Conservation (phyloP, 805 yeast genomes). For the Nakazawaea wickerhamii region DNA sequence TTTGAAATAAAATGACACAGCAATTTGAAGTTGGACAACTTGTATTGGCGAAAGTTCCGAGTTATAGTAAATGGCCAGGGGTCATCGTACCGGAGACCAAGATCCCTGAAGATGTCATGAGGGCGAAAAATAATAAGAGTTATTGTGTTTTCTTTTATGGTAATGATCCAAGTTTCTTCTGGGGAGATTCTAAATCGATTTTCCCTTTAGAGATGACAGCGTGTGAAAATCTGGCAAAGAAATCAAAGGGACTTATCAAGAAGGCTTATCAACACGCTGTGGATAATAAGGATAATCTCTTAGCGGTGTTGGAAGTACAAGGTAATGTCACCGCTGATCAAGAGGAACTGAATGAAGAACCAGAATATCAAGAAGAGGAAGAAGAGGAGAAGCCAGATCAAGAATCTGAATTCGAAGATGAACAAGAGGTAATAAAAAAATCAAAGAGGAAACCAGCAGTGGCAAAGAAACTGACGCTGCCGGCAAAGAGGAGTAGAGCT, state of each 20-base stretch:
- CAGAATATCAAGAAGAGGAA: slow-evolving; percentile 5
- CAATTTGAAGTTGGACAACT: slow-evolving; percentile 22
- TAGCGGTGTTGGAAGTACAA: slow-evolving; percentile 5
- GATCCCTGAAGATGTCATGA: slow-evolving; percentile 29
- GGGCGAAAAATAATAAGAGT: slow-evolving; percentile 19
- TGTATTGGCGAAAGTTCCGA: slow-evolving; percentile 40
- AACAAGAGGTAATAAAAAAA: slow-evolving; percentile 15
- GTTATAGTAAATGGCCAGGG: slow-evolving; percentile 47
- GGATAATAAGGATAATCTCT: slow-evolving; percentile 5
- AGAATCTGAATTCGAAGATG: slow-evolving; percentile 17
- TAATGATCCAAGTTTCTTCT: slow-evolving; percentile 41
- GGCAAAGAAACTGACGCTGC: no score
- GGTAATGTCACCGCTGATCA: not conserved
- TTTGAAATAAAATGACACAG: not conserved
- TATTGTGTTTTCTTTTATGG: slow-evolving; percentile 40
- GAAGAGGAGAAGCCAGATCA: slow-evolving; percentile 15
- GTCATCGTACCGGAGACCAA: slow-evolving; percentile 31
- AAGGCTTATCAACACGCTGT: slow-evolving; percentile 13
- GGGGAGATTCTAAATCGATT: slow-evolving; percentile 29
- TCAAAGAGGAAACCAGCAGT: not conserved
- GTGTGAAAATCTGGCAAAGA: slow-evolving; percentile 13
- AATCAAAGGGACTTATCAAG: slow-evolving; percentile 12
- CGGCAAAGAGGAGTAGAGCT: slow-evolving; percentile 11
- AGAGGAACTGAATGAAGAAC: slow-evolving; percentile 3
- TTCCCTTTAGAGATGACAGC: slow-evolving; percentile 8